Percentiles rank a stretch among this genome's conserved stretches.
Evolutionary conservation across 768 basidiomycete genomes (phyloP).

Genomic region (Hericium rajendrae): DNA sequence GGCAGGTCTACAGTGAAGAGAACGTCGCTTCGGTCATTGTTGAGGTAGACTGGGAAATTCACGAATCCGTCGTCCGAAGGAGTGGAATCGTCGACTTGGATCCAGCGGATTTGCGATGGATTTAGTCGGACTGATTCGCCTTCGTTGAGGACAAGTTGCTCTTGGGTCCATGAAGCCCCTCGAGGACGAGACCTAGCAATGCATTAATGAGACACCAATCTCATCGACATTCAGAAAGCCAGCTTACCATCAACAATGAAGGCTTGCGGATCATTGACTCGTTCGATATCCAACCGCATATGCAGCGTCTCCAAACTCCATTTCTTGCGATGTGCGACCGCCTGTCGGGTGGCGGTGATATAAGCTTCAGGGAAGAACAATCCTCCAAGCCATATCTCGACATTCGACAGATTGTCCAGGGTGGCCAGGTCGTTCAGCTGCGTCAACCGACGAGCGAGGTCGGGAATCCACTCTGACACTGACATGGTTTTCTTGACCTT

Average conservation of each 20-base stretch:
- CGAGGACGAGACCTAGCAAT: conserved; percentile 67
- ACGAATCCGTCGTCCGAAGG: conserved; percentile 36
- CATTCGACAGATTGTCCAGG: conserved; percentile 51
- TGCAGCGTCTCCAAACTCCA: conserved; percentile 89
- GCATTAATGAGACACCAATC: too few relatives aligned
- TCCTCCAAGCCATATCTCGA: conserved; percentile 88
- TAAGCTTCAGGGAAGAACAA: conserved; percentile 97
- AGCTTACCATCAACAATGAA: conserved; percentile 83
- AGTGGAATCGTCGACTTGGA: conserved; percentile 43
- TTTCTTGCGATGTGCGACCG: conserved; percentile 86
- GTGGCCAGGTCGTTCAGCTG: conserved; percentile 71
- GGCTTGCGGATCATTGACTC: conserved; percentile 64
- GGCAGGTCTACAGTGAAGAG: conserved; percentile 84
- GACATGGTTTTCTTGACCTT: conserved; percentile 78
- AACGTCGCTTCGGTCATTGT: conserved; percentile 80
- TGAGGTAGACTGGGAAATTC: conserved; percentile 88
- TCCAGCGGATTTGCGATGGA: conserved; percentile 84
- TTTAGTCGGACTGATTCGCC: conserved; percentile 72
- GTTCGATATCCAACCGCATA: conserved; percentile 73
- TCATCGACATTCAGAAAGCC: background rate
- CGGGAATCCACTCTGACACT: conserved; percentile 77
- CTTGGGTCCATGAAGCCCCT: conserved; percentile 76
- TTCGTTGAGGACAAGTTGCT: conserved; percentile 71
- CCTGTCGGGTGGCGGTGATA: conserved; percentile 90
- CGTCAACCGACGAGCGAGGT: conserved; percentile 69